A percentile compares a stretch with the other conserved stretches of the same genome.
Evolutionary conservation across 148 eudicot species (phyloP).

Genomic region (Beta vulgaris): DNA sequence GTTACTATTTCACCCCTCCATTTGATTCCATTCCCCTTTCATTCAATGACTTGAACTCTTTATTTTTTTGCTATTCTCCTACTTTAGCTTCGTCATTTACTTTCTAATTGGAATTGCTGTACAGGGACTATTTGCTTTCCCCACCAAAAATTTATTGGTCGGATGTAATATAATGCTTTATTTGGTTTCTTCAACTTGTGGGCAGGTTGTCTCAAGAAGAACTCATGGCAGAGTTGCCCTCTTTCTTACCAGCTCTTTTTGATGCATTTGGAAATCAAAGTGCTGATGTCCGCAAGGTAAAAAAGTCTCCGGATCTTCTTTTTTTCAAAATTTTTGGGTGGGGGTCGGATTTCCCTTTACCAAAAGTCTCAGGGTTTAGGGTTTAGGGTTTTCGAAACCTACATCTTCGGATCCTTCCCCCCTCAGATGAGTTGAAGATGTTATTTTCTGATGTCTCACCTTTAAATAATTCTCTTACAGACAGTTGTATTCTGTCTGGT

Average conservation of each 20-base stretch:
- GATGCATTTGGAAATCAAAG: conserved; percentile 97
- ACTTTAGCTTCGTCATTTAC: too few relatives aligned
- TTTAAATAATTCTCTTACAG: conserved; percentile 37
- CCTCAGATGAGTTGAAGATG: background rate
- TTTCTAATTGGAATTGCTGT: background rate
- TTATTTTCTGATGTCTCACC: background rate
- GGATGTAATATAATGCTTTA: background rate
- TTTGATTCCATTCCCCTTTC: too few relatives aligned
- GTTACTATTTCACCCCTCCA: too few relatives aligned
- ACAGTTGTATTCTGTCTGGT: conserved; percentile 97
- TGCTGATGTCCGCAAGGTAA: conserved; percentile 98
- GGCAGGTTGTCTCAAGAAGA: conserved; percentile 88
- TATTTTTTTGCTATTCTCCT: too few relatives aligned
- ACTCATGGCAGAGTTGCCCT: conserved; percentile 71
- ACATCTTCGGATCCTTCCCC: too few relatives aligned
- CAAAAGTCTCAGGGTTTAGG: background rate
- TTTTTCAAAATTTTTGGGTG: background rate
- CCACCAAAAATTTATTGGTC: background rate
- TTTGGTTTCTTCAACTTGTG: conserved; percentile 58
- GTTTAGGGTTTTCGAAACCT: background rate
- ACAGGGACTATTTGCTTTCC: background rate
- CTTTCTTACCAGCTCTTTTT: conserved; percentile 89
- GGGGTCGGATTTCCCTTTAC: background rate
- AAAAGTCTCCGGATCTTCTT: too few relatives aligned
- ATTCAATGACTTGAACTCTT: too few relatives aligned